phyloP scores from a whole-genome alignment of 139 green algal genomes.

The Chloropicon primus region DNA sequence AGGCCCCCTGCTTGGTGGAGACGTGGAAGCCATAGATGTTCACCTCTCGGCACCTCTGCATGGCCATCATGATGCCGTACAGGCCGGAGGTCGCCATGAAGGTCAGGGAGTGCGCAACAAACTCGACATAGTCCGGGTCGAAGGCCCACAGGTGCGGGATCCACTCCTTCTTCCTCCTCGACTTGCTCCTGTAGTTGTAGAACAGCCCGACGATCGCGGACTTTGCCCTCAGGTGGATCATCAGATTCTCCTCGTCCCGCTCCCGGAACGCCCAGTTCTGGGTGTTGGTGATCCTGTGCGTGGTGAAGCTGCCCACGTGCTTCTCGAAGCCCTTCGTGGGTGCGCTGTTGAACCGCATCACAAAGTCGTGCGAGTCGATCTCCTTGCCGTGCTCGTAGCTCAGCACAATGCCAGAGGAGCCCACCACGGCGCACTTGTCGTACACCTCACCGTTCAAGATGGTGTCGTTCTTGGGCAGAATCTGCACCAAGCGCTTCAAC shows the following conservation, averaged over 20 bases:
- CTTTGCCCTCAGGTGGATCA: conserved; percentile 15
- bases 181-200: conserved; percentile 1
- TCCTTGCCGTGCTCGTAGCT: conserved; percentile 4
- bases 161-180: conserved; percentile 7
- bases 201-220: not conserved
- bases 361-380: conserved; percentile 15
- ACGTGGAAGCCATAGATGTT: conserved; percentile 24
- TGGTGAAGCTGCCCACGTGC: conserved; percentile 14
- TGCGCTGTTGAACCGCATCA: conserved; percentile 16
- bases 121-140: conserved; percentile 15
- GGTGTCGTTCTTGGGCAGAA: conserved; percentile 3
- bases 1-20: conserved; percentile 5
- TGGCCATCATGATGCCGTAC: conserved; percentile 18
- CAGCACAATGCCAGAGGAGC: conserved; percentile 3
- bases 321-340: conserved; percentile 8
- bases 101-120: conserved; percentile 6
- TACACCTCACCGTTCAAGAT: conserved; percentile 5
- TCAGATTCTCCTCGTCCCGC: conserved; percentile 9
- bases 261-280: conserved; percentile 24
- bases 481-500: not conserved
- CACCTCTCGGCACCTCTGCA: conserved; percentile 18
- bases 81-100: conserved; percentile 15
- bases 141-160: conserved; percentile 3
- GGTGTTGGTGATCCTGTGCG: conserved; percentile 23
- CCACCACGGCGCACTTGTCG: conserved; percentile 6